Base-by-base conservation (phyloP, 1,139 yeast genomes). In the Scheffersomyces insectosa region DNA sequence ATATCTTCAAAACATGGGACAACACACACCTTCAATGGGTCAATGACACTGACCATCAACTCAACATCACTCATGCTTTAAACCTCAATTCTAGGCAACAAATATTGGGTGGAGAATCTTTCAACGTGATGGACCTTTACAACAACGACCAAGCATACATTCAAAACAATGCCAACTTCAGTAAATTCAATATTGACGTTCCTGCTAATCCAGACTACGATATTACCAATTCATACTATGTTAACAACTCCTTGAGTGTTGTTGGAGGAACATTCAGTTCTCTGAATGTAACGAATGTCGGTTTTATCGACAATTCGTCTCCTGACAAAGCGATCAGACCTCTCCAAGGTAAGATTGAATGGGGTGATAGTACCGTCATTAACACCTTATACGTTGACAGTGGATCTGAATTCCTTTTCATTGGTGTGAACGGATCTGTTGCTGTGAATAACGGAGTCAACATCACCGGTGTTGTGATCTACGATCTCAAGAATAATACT, bases 371-470 rank as follows among this genome's bases (percentile, higher is more conserved):
- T 35, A 54, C 74, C 6, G 54, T 65, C 1, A 69, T 79, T 27
- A 70, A 73, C 42, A 46, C 75, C 0, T 55, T 82, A 31, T 71
- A 73, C 48, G 78, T 72, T 20, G 75, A 73, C 46, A 62, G 57
- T 34, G 52, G 60, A 14, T 52, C 63, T 20, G 60, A 69, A 28
- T 60, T 59, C 39, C 61, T 84, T 28, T 71, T 77, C 44, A 68
- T 80, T 42, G 86, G 86, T 4, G 74, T 77, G 30, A 68, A 72
- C 45, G 80, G 86, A 1, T 51, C 75, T 1, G 79, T 76, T 2
- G 46, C 45, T 5, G 42, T 68, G 5, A 49, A 57, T 16, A 54
- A 48, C 12, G 42, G 56, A 5, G 35, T 42, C 5, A 57, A 62
- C 2, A 53, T 65, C 4, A 64, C 76, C 6, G 86, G 87, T 13